Percentiles rank a stretch among this genome's conserved stretches.
Evolutionary conservation across 2,329 filamentous ascomycete genomes (phyloP).

Genomic region (Trichoderma guizhouense): DNA sequence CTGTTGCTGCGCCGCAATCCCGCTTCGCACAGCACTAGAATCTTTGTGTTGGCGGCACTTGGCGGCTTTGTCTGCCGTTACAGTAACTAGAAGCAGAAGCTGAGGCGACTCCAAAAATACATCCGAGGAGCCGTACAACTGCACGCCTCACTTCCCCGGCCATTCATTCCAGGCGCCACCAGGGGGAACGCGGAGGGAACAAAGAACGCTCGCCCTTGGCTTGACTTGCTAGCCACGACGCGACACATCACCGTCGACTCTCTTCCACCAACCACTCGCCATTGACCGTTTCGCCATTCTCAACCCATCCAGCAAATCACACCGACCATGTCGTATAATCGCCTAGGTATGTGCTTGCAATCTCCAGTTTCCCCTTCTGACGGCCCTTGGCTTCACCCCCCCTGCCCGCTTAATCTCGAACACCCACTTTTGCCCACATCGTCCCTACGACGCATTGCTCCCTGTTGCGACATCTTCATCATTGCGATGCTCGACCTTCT

Average conservation of each 20-base stretch:
- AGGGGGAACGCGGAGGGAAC: slow-evolving; percentile 4
- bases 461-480: slow-evolving; percentile 15
- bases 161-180: slow-evolving; percentile 12
- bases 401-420: slow-evolving; percentile 20
- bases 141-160: neutral
- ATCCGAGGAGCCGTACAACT: neutral
- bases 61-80: neutral
- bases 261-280: neutral
- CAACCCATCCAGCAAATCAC: neutral
- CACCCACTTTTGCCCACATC: slow-evolving; percentile 16
- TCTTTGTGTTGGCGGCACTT: neutral
- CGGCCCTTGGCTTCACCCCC: slow-evolving; percentile 19
- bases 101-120: neutral
- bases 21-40: neutral
- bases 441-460: neutral
- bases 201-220: neutral
- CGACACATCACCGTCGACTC: neutral
- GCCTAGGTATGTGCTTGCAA: slow-evolving; percentile 57
- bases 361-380: slow-evolving; percentile 23
- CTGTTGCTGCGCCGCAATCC: slow-evolving; percentile 5
- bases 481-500: slow-evolving; percentile 4
- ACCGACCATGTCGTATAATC: slow-evolving; percentile 67
- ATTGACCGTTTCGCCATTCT: neutral
- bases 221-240: neutral
- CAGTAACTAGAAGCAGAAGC: neutral